Conservation (phyloP, 1,284 basidiomycete genomes). For the Rhodotorula sp. region DNA sequence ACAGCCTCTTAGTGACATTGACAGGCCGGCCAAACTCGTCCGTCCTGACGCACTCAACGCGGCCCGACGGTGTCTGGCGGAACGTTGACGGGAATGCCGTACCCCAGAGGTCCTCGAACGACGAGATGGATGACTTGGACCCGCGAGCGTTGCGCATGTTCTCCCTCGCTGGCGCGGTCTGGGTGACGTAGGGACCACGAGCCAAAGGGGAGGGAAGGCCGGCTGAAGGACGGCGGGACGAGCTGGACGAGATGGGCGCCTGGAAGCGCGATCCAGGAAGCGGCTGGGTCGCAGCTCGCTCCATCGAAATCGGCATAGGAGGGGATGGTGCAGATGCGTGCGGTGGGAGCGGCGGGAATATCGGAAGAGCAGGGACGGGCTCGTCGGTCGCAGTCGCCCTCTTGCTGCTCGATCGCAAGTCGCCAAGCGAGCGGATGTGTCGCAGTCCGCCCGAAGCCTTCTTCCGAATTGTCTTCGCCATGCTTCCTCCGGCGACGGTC, state of each 20-base stretch:
- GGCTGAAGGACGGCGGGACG: not conserved
- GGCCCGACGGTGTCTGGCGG: slow-evolving; percentile 38
- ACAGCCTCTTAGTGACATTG: not conserved
- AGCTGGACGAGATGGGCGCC: no score
- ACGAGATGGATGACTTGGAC: slow-evolving; percentile 22
- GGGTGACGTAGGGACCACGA: not conserved
- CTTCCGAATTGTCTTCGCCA: slow-evolving; percentile 15
- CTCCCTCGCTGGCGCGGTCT: not conserved
- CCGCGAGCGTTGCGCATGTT: slow-evolving; percentile 11
- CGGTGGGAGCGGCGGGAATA: slow-evolving; percentile 1
- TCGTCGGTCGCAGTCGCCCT: slow-evolving; percentile 1
- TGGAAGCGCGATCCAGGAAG: not conserved
- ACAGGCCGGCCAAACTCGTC: not conserved
- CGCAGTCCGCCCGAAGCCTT: slow-evolving; percentile 25
- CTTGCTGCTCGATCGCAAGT: slow-evolving; percentile 28
- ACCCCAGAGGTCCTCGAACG: slow-evolving; percentile 33
- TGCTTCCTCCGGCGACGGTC: not conserved
- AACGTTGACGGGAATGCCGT: slow-evolving; percentile 24
- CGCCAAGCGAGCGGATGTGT: slow-evolving; percentile 41
- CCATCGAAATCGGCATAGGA: slow-evolving; percentile 15
- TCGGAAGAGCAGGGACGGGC: slow-evolving; percentile 2
- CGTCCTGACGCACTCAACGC: slow-evolving; percentile 24
- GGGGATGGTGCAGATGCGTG: not conserved
- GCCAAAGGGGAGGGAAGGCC: not conserved
- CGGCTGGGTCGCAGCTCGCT: slow-evolving; percentile 30